Evolutionary conservation across 1,284 basidiomycete genomes (phyloP), one percentile per base, ranked within the genome.

Genomic region (Microbotryum scabiosae): DNA sequence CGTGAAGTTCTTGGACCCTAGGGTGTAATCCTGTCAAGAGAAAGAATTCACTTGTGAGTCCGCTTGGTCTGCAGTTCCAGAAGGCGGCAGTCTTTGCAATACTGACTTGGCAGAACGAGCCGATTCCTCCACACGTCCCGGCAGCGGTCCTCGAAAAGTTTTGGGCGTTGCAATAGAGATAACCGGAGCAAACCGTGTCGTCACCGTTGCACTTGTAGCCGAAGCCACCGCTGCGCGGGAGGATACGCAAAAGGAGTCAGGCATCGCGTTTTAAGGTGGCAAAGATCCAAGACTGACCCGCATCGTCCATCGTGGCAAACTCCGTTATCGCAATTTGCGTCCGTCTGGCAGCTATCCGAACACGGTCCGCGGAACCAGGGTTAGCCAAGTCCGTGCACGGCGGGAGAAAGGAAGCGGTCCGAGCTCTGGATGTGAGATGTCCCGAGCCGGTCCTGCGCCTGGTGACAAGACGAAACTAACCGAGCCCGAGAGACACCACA

Each of bases 111-210:
- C 62, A 64, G 59, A 26, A 64, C 7, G 59, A 25, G 28, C 53
- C 56, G 14, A 53, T 4, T 10, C 53, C 60, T 49, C 8, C 64
- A 47, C 62, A 64, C 6, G 57, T 52, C 8, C 60, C 30, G 32
- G 45, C 18, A 18, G 46, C 32, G 25, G 21, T n/a, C 1, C 36
- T 12, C 28, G 57, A 51, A 21, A 43, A 44, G 28, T 60, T 59
- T 21, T 6, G 2, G 12, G 20, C 10, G 16, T 32, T 28, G 58
- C 63, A 65, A 60, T 62, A 65, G 43, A 65, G 55, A 46, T 30
- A 57, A n/a, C 61, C 61, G 3, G 43, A 32, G 61, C 64, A 65
- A 56, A 54, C 28, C 5, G 49, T 3, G 53, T 65, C 64, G 47
- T 12, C 28, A 20, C 36, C 36, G 12, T 3, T 44, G 56, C 64